Base-by-base conservation (phyloP, 208 protist genomes). In the Trypanosoma theileri region DNA sequence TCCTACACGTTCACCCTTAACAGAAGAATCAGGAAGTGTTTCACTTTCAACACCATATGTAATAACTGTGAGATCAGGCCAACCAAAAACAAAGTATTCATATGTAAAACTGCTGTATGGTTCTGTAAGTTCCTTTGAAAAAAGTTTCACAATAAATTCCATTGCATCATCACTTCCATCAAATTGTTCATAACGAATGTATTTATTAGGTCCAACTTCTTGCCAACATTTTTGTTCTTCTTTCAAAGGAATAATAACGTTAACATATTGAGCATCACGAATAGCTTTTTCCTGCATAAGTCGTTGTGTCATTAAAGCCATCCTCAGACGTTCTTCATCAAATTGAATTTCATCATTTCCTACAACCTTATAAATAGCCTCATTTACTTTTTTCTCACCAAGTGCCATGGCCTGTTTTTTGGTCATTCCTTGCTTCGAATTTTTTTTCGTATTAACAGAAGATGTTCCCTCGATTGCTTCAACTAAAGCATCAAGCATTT, bases 31-130 rank as follows among this genome's bases (percentile, higher is more conserved):
- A 10, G 89, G 89, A 70, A 46, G 24, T 22, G 67, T 86, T 22
- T 68, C 71, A 59, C 81, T 79, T 66, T 94, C 80, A 7, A 84
- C 66, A 45, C 84, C 84, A 59, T 86, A 91, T 6, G 89, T 94
- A 28, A 98, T 79, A 17, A 98, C 83, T 63, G 90, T 98, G 8
- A 99, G 84, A 22, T 98, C 76, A 17, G 98, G 97, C 97, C 98
- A 99, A 51, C 92, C 89, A 79, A 97, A 91, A 72, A 99, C 85
- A 79, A 99, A 99, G 80, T 98, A 99, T 68, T 98, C 83, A 82
- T 99, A 99, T 0, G 98, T 99, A 77, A 99, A 99, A 62, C 99
- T 96, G 66, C 94, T 98, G 82, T 99, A 99, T 13, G 98, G 98
- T 82, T 99, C 98, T 21, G 92, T 97, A 10, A 99, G 89, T 69